Conservation (phyloP, 2,329 filamentous ascomycete species). For the Neurospora sp. region DNA sequence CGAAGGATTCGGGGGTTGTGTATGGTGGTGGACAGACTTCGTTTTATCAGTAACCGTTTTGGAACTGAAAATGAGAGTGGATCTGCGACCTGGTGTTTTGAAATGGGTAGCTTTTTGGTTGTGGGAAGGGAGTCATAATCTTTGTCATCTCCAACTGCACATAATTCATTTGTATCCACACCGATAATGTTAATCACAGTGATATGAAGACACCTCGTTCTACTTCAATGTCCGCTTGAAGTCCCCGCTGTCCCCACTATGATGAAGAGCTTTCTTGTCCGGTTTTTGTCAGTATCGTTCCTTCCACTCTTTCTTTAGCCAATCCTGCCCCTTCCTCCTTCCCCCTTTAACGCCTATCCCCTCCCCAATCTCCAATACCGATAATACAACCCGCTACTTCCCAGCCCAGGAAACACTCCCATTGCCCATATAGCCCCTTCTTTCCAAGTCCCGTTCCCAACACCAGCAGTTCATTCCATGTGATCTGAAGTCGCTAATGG, state of each 20-base stretch:
- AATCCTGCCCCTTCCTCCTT: not conserved
- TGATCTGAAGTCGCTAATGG: no score
- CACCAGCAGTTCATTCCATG: no score
- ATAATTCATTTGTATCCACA: not conserved
- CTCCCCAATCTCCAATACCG: not conserved
- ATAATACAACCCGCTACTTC: not conserved
- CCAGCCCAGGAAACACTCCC: not conserved
- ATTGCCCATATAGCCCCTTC: not conserved
- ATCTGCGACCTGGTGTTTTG: not conserved
- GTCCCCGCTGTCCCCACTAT: not conserved
- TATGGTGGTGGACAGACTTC: not conserved
- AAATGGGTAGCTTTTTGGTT: not conserved
- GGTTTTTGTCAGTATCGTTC: not conserved
- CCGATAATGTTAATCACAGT: not conserved
- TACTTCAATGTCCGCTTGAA: not conserved
- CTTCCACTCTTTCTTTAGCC: no score
- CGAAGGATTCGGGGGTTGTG: not conserved
- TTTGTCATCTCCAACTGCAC: not conserved
- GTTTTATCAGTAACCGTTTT: not conserved
- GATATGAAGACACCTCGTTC: no score
- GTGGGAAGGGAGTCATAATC: not conserved
- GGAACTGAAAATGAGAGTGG: not conserved
- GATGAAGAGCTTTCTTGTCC: not conserved
- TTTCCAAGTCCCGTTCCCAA: no score
- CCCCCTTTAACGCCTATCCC: not conserved